These are phyloP conservation scores for Bertia moriformis DNA, from an alignment of 2,329 filamentous ascomycete species.

Conservation along the genomic window DNA sequence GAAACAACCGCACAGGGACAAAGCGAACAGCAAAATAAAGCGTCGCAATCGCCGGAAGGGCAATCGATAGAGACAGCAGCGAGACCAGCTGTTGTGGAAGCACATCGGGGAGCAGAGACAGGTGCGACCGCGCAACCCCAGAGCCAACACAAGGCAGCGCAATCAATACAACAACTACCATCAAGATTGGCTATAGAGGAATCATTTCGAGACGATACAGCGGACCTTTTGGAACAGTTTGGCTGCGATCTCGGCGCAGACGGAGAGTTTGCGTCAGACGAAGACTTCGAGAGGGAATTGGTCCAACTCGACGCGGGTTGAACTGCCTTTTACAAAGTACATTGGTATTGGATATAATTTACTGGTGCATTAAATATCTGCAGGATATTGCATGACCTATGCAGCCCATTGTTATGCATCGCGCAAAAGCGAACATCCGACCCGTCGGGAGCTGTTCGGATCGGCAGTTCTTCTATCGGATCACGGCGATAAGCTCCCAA, in stretches of 20 bases:
- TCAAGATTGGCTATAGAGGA: neutral
- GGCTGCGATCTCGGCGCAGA: neutral
- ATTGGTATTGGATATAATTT: too few relatives aligned
- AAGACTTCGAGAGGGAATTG: neutral
- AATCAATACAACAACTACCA: neutral
- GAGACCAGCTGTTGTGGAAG: neutral
- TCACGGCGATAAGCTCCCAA: too few relatives aligned
- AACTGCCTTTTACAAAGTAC: too few relatives aligned
- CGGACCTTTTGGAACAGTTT: neutral
- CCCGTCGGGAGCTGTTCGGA: too few relatives aligned
- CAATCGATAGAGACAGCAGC: too few relatives aligned
- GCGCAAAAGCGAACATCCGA: too few relatives aligned
- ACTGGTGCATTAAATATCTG: too few relatives aligned
- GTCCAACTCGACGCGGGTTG: neutral
- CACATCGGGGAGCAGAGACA: too few relatives aligned
- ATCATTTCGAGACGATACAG: neutral
- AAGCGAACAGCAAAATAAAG: neutral
- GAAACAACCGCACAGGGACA: neutral
- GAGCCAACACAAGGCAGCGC: neutral
- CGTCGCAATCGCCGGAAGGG: too few relatives aligned
- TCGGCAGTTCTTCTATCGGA: too few relatives aligned
- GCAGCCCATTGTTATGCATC: too few relatives aligned
- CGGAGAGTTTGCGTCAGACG: neutral
- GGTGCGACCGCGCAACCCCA: neutral
- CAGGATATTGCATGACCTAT: too few relatives aligned